Evolutionary conservation across 140 eudicot genomes (phyloP), one percentile per base, ranked within the genome.

Genomic region (Anethum foeniculum): DNA sequence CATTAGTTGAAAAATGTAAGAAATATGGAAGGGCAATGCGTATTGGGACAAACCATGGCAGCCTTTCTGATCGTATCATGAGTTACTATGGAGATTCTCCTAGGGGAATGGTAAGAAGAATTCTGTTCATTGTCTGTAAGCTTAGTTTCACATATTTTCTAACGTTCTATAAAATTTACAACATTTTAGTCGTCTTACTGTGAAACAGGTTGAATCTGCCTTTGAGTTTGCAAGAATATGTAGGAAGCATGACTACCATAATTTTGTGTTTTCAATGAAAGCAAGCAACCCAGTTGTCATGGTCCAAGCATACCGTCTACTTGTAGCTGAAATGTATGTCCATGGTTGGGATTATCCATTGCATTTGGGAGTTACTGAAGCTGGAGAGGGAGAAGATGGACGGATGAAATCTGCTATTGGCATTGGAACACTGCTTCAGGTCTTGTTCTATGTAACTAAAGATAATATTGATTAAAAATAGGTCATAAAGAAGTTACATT

Each of bases 1-100:
- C 98, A 5, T 87, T 94, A 87, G 98, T 94, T 86, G 97, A 94
- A 80, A 94, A 94, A 86, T 94, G 98, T 82, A 94, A 94, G 79
- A 90, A 90, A 86, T 94, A 94, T 76, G 98, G 97, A 52, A 86
- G 97, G 82, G 98, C 98, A 83, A 89, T 94, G 93, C 96, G 98
- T 3, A 94, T 94, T 75, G 98, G 98, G 79, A 94, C 98, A 52
- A 94, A 94, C 76, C 98, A 94, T 27, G 98, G 98, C 58, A 94
- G 98, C 83, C 96, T 94, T 84, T 94, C 98, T n/a, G 98, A 94
- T 85, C 96, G 98, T 65, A 94, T 94, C 83, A 94, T 94, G 98
- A 94, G 98, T 71, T 94, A 94, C 79, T 89, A 94, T 86, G 98
- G 98, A 73, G 98, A 94, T 90, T 94, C 98, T 76, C 98, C 98